Conservation (phyloP, 2,329 filamentous ascomycete species). For the Verticillium tricorpus region DNA sequence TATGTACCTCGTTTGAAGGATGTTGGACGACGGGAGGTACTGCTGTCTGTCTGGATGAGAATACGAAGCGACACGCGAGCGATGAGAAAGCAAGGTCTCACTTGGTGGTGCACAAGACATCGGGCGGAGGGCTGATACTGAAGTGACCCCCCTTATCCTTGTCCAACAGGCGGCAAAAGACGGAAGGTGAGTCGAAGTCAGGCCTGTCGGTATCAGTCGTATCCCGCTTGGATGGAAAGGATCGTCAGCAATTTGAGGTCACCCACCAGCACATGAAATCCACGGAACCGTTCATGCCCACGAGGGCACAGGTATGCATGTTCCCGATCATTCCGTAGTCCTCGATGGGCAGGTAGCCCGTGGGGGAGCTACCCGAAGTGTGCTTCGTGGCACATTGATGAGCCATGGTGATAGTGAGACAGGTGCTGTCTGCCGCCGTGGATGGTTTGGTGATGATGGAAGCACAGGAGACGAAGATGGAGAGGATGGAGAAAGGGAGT, state of each 20-base stretch:
- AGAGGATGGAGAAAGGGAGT: not conserved
- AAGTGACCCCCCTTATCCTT: constrained; percentile 72
- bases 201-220: constrained; percentile 46
- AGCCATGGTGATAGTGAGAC: constrained; percentile 21
- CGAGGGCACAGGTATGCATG: constrained; percentile 73
- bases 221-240: not conserved
- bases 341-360: constrained; percentile 59
- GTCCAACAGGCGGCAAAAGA: constrained; percentile 72
- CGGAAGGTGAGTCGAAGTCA: constrained; percentile 71
- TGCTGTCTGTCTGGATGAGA: constrained; percentile 44
- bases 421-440: not conserved
- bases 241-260: not conserved
- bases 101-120: constrained; percentile 60
- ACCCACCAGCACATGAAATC: constrained; percentile 74
- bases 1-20: constrained; percentile 73
- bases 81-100: not conserved
- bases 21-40: constrained; percentile 70
- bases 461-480: not conserved
- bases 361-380: not conserved
- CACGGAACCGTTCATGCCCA: constrained; percentile 68
- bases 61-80: too few relatives aligned
- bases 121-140: constrained; percentile 53
- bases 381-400: constrained; percentile 25
- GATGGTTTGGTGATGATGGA: not conserved
- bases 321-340: constrained; percentile 79